These are phyloP conservation scores for Umbellularia californica DNA, from an alignment of 164 flowering plant species.

Conservation along the genomic window DNA sequence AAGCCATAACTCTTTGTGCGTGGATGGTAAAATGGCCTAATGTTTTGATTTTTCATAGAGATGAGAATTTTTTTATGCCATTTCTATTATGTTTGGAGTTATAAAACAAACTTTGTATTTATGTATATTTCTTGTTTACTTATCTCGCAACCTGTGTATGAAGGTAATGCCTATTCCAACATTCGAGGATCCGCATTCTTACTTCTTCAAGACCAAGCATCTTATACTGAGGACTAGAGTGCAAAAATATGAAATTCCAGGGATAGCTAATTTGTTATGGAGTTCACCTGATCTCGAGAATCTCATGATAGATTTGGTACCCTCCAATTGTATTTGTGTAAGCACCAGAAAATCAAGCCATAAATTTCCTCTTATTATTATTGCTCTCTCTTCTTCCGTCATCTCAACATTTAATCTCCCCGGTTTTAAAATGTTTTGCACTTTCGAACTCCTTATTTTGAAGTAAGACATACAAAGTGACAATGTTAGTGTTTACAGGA, in stretches of 20 bases:
- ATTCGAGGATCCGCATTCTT: not conserved
- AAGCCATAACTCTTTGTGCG: no score
- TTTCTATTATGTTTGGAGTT: no score
- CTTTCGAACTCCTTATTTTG: not conserved
- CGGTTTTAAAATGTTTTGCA: not conserved
- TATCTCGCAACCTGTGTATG: no score
- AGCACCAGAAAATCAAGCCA: not conserved
- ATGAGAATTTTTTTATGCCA: no score
- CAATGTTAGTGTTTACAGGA: not conserved
- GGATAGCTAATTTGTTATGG: not conserved
- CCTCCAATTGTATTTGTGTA: not conserved
- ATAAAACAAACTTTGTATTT: no score
- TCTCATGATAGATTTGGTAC: not conserved
- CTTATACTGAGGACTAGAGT: not conserved
- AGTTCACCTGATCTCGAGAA: not conserved
- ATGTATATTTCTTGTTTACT: no score
- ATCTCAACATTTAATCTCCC: not conserved
- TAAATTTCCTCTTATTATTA: not conserved
- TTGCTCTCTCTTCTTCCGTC: not conserved
- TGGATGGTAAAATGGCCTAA: no score
- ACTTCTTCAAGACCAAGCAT: not conserved
- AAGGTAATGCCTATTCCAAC: no score
- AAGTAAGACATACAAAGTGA: not conserved
- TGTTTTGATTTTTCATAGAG: no score
- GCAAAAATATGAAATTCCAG: not conserved